Evolutionary conservation across 129 eudicot genomes (phyloP).

Genomic region (Lactuca saligna): DNA sequence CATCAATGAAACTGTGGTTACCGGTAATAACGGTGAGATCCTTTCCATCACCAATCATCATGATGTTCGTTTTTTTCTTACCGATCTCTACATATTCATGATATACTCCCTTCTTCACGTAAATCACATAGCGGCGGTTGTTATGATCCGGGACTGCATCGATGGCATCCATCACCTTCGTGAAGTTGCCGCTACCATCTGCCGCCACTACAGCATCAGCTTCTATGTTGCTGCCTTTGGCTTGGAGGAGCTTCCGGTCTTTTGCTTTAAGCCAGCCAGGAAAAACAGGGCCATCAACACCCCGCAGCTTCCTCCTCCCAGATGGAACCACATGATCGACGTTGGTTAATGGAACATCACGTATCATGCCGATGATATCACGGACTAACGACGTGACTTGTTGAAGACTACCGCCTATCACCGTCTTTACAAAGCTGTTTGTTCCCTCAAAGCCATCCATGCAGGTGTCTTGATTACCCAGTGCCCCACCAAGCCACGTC

Average conservation of each 20-base stretch:
- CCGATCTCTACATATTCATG: constrained; percentile 71
- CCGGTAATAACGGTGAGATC: constrained; percentile 75
- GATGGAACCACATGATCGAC: background rate
- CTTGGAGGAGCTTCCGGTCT: constrained; percentile 55
- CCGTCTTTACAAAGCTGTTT: constrained; percentile 44
- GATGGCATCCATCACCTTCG: constrained; percentile 58
- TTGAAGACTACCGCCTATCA: constrained; percentile 48
- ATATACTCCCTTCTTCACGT: constrained; percentile 76
- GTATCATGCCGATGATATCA: constrained; percentile 46
- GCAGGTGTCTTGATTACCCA: constrained; percentile 87
- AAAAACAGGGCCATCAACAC: constrained; percentile 8
- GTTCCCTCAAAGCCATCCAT: constrained; percentile 91
- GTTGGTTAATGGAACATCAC: background rate
- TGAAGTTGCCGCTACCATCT: constrained; percentile 74
- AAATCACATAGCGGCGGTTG: constrained; percentile 51
- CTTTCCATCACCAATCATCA: constrained; percentile 88
- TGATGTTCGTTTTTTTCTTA: constrained; percentile 65
- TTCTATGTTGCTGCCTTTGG: constrained; percentile 24
- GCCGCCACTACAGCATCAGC: constrained; percentile 69
- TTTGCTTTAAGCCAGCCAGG: constrained; percentile 60
- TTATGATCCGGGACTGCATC: constrained; percentile 52
- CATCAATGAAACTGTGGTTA: constrained; percentile 54
- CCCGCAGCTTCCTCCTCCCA: constrained; percentile 23
- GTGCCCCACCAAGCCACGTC: constrained; percentile 81
- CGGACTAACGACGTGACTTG: constrained; percentile 57